phyloP scores from a whole-genome alignment of 306 rosid species.

The Spatholobus suberectus region DNA sequence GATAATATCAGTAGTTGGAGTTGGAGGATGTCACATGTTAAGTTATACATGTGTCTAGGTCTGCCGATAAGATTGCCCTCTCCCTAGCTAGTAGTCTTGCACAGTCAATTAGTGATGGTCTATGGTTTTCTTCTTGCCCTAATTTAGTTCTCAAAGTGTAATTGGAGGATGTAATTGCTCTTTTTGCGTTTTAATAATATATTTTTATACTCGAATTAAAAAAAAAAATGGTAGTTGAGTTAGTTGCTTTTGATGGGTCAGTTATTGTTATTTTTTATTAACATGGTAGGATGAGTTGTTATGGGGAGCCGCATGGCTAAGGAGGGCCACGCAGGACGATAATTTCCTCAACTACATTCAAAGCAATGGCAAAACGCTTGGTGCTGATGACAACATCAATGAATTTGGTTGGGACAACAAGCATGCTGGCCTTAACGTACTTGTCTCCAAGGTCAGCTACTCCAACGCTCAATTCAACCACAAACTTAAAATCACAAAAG shows the following conservation, averaged over 20 bases:
- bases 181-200: neutral
- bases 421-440: slow-evolving; percentile 95
- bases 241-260: neutral
- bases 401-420: slow-evolving; percentile 99
- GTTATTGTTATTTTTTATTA: neutral
- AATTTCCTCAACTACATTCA: slow-evolving; percentile 69
- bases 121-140: no score
- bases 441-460: slow-evolving; percentile 73
- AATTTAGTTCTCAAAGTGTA: neutral
- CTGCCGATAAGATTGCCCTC: neutral
- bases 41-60: neutral
- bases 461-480: neutral
- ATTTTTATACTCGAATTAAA: neutral
- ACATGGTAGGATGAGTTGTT: slow-evolving; percentile 74
- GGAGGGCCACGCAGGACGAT: slow-evolving; percentile 76
- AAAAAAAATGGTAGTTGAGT: neutral
- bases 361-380: slow-evolving; percentile 81
- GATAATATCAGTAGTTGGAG: neutral
- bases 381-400: slow-evolving; percentile 85
- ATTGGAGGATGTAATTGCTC: neutral
- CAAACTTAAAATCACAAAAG: neutral
- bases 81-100: neutral
- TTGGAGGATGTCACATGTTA: neutral
- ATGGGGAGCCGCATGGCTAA: slow-evolving; percentile 98
- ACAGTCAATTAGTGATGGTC: neutral